phyloP scores from a whole-genome alignment of 257 asterid species.

The Scutellaria baicalensis region DNA sequence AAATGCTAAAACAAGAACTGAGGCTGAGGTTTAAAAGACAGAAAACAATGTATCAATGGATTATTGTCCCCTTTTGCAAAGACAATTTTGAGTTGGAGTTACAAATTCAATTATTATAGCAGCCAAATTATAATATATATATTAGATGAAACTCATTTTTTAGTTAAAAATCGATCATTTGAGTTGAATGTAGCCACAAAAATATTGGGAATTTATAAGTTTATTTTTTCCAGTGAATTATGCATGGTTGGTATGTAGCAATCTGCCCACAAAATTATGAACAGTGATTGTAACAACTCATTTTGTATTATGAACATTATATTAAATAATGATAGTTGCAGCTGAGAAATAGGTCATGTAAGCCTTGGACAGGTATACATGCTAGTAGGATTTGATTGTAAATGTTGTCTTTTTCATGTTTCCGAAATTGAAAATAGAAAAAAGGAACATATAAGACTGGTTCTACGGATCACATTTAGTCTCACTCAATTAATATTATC shows the following conservation, averaged over 20 bases:
- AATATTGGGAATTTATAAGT: not conserved
- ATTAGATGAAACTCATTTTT: not conserved
- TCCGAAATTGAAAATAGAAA: not conserved
- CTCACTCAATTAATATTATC: no score
- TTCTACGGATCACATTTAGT: no score
- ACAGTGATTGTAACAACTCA: constrained; percentile 39
- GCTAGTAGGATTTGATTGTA: not conserved
- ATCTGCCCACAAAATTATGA: constrained; percentile 21
- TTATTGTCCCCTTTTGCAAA: constrained; percentile 36
- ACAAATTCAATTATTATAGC: constrained; percentile 5
- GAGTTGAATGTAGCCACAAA: constrained; percentile 13
- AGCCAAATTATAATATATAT: not conserved
- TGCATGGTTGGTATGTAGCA: constrained; percentile 47
- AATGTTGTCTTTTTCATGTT: not conserved
- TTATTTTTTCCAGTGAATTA: constrained; percentile 21
- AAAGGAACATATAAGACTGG: no score
- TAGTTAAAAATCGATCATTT: not conserved
- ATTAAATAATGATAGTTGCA: constrained; percentile 25
- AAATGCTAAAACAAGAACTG: constrained; percentile 16
- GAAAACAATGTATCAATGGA: constrained; percentile 28
- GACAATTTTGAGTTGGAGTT: constrained; percentile 22
- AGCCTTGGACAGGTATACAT: not conserved
- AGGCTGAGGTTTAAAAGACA: constrained; percentile 21
- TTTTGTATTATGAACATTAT: constrained; percentile 28
- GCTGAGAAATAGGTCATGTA: constrained; percentile 13